phyloP scores from a whole-genome alignment of 139 green algal genomes.

The Picochlorum sp. region DNA sequence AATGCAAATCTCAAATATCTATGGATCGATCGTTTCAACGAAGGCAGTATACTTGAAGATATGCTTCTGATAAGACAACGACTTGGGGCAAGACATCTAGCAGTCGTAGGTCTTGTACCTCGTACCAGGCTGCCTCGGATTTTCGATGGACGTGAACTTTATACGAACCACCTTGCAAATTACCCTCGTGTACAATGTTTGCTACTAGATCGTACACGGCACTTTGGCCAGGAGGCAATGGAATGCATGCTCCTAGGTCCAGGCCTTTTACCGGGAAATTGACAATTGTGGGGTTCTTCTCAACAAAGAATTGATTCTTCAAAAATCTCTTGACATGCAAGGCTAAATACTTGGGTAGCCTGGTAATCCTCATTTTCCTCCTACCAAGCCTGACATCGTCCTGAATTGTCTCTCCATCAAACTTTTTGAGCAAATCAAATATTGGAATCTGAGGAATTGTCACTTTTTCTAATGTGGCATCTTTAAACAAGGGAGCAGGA shows the following conservation, averaged over 20 bases:
- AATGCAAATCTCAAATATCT: not conserved
- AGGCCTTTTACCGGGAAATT: conserved; percentile 95
- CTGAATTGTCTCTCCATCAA: conserved; percentile 59
- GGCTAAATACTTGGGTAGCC: conserved; percentile 72
- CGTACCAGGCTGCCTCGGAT: conserved; percentile 68
- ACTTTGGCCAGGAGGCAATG: conserved; percentile 13
- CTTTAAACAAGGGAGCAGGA: conserved; percentile 91
- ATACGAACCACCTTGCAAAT: conserved; percentile 49
- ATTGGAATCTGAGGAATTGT: conserved; percentile 97
- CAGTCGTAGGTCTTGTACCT: conserved; percentile 87
- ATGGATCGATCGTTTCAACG: not conserved
- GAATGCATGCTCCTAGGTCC: conserved; percentile 71
- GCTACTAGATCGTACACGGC: conserved; percentile 77
- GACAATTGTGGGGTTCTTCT: conserved; percentile 98
- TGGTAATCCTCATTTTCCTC: conserved; percentile 61
- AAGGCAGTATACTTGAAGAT: conserved; percentile 71
- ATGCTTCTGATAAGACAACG: conserved; percentile 84
- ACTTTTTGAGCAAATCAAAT: conserved; percentile 87
- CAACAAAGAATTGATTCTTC: conserved; percentile 78
- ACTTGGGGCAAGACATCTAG: conserved; percentile 90
- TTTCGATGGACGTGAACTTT: conserved; percentile 72
- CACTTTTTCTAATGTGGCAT: conserved; percentile 89
- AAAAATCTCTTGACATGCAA: conserved; percentile 88
- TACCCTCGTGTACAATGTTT: conserved; percentile 81
- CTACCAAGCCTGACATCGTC: conserved; percentile 73